phyloP scores from a whole-genome alignment of 2,329 filamentous ascomycete genomes.

The Parascedosporium putredinis region DNA sequence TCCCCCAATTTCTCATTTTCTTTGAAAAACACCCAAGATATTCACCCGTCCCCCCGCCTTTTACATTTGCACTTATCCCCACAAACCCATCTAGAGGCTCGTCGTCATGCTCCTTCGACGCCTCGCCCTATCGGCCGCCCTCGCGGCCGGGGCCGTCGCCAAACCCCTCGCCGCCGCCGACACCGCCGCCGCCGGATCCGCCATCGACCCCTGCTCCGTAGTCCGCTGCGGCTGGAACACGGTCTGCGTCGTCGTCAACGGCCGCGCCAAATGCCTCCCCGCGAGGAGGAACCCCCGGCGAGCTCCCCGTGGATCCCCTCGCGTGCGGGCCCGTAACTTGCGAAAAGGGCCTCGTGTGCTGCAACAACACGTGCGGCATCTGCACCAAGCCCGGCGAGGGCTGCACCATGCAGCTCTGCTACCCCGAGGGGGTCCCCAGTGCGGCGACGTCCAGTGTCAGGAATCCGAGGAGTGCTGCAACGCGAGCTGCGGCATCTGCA shows the following conservation, averaged over 20 bases:
- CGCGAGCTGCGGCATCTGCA: no score
- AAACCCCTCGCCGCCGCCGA: neutral
- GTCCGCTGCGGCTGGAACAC: neutral
- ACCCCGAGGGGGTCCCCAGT: neutral
- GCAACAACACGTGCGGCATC: slow-evolving; percentile 13
- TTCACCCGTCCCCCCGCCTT: neutral
- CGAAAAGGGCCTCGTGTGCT: slow-evolving; percentile 10
- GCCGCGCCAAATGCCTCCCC: neutral
- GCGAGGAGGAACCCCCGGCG: no score
- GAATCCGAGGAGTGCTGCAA: no score
- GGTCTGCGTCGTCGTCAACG: slow-evolving; percentile 1
- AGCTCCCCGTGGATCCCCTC: neutral
- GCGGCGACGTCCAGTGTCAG: no score
- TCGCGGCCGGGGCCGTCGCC: neutral
- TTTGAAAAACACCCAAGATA: no score
- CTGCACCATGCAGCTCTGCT: slow-evolving; percentile 12
- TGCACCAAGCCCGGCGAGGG: slow-evolving; percentile 10
- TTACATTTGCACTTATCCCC: neutral
- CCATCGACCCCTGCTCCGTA: neutral
- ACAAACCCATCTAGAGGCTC: neutral
- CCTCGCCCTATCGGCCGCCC: neutral
- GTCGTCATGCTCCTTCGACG: neutral
- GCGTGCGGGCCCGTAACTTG: slow-evolving; percentile 1
- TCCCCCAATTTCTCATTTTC: neutral
- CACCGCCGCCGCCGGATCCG: neutral